Base-by-base conservation (phyloP, 805 yeast species). In the Barnettozyma vustinii region DNA sequence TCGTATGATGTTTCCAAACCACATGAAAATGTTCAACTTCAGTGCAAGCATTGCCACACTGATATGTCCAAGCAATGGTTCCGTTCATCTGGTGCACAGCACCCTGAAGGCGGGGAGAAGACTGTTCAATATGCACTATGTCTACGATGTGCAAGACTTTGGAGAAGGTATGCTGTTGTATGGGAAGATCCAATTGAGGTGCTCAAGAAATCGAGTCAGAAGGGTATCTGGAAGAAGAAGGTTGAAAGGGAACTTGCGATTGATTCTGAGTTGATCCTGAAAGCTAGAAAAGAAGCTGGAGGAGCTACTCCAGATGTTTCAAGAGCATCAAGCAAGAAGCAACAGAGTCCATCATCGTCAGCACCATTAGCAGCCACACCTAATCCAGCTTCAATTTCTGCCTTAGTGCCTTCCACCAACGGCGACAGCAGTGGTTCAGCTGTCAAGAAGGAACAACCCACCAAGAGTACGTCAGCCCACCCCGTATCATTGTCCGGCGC, bases 141-240 rank as follows among this genome's bases (percentile, higher is more conserved):
- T 64, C 67, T 76, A 26, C 72, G 98, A 47, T 92, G 99, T 70
- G 96, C 97, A 0, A 75, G 86, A 50, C 61, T 94, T 26, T 92
- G 98, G 98, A 75, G 96, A 63, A 70, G 95, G 37, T 92, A 92
- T 64, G 97, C 90, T 0, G 82, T 87, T 0, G 73, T 72, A 9
- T 94, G 98, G 98, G 88, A 83, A 55, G 81, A 80, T 32, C 96
- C 96, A 0, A 56, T 67, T 21, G 89, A 83, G 47, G 81, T 87
- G 0, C 65, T 80, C 40, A 78, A 73, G 61, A 79, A 77, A 50
- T 48, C 56, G 2, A 63, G 57, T 16, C 70, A 66, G 50, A 63
- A 67, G 47, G 66, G 80, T 13, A 75, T 77, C 19, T 79, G 83
- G 83, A 79, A 75, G 55, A 75, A 76, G 53, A 75, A 73, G 48